Evolutionary conservation across 345 rosid species (phyloP).

Genomic region (Hibiscus mutabilis): DNA sequence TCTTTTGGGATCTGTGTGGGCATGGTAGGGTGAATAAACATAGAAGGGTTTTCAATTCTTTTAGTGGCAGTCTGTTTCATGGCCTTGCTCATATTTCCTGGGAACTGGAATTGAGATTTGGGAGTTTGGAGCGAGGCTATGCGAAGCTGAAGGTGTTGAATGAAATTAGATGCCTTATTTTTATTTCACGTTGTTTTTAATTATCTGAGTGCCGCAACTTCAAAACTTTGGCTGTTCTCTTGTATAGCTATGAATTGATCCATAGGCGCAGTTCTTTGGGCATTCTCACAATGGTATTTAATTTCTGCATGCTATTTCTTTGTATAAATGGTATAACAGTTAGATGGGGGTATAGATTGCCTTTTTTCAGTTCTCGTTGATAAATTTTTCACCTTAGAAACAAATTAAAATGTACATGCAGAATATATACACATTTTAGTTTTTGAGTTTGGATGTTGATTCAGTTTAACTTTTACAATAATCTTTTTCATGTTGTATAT

Average conservation of each 20-base stretch:
- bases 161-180: neutral
- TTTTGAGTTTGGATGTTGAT: neutral
- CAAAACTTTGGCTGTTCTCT: neutral
- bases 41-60: neutral
- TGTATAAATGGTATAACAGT: neutral
- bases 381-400: neutral
- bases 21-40: neutral
- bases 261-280: neutral
- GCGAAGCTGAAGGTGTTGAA: neutral
- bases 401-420: neutral
- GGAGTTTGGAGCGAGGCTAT: neutral
- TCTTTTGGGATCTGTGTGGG: neutral
- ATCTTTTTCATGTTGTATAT: neutral
- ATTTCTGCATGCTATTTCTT: neutral
- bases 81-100: neutral
- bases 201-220: neutral
- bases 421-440: neutral
- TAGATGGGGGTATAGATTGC: neutral
- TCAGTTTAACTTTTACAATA: slow-evolving; percentile 2
- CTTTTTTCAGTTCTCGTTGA: neutral
- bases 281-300: neutral
- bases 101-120: neutral
- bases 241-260: neutral
- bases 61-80: slow-evolving; percentile 8
- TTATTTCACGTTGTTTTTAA: neutral